Base-by-base conservation (phyloP, 2,329 filamentous ascomycete species). In the Fusarium liriodendri region DNA sequence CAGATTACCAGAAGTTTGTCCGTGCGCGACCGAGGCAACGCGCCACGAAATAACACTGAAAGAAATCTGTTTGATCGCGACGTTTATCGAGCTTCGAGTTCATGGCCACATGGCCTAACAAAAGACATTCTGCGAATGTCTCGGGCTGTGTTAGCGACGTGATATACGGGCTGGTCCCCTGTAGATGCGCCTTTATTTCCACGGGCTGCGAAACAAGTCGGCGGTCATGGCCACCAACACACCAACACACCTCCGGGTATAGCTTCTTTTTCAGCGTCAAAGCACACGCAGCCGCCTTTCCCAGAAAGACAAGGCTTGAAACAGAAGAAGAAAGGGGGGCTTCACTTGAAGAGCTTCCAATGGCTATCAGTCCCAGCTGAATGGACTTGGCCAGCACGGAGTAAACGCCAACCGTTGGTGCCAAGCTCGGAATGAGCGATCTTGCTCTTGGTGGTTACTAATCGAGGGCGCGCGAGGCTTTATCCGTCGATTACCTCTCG, bases 271-370 rank as follows among this genome's bases (percentile, higher is more conserved):
- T 9, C 47, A 50, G 32, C 45, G 45, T 37, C 64, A 55, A 66
- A 62, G 58, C 33, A 37, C 52, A 42, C 27, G 47, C 20, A 18
- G 47, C 47, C 37, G 22, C 50, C 25, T 62, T 64, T 22, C 65
- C 59, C 14, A 64, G 54, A 64, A 58, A 18, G 68, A 57, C 55
- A 60, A 66, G 38, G 63, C 47, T 62, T 57, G 63, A 67, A 64
- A 70, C 64, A 42, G 3, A 27, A 52, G 22, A 22, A 14, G 50
- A 40, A 32, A n/a, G 55, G 33, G 42, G 38, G 18, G 22, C 2
- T 8, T n/a, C 59, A 7, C 6, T 22, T 20, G 6, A 18, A 32
- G 45, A 20, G 47, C 18, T 20, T 52, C 27, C 18, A 52, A 50
- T 37, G 54, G 33, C 33, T 38, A 27, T 20, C 6, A 14, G 22